A percentile compares a stretch with the other conserved stretches of the same genome.
These are phyloP conservation scores for Yamadazyma diddensiae DNA, from an alignment of 1,139 yeast species.

Conservation along the genomic window DNA sequence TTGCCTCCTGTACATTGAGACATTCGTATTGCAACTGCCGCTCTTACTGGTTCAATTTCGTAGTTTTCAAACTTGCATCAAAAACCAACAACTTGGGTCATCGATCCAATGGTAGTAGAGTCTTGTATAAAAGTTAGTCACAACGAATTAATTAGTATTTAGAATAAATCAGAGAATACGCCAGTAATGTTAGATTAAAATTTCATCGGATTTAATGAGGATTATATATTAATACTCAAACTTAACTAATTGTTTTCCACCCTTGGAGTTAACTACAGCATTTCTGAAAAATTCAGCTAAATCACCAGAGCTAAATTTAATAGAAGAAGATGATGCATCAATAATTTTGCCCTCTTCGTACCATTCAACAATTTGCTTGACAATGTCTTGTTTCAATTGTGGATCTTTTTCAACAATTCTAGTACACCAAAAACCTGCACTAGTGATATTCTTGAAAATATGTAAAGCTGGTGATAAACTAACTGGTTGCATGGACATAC, in stretches of 20 bases:
- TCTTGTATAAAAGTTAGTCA: no score
- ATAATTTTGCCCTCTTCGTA: constrained; percentile 60
- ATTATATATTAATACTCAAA: constrained; percentile 1
- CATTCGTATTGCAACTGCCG: no score
- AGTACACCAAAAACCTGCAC: constrained; percentile 94
- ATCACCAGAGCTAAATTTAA: constrained; percentile 43
- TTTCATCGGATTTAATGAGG: no score
- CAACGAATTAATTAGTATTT: no score
- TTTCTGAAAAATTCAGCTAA: constrained; percentile 48
- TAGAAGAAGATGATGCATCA: constrained; percentile 59
- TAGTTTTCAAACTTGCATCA: no score
- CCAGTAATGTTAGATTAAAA: not conserved
- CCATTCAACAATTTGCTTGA: constrained; percentile 60
- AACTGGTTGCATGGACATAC: constrained; percentile 96
- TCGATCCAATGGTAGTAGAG: no score
- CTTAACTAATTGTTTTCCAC: constrained; percentile 42
- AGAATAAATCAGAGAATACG: no score
- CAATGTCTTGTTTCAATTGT: constrained; percentile 56
- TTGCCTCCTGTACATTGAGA: no score
- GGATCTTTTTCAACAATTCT: constrained; percentile 66
- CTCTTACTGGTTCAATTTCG: no score
- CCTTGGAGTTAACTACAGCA: constrained; percentile 49
- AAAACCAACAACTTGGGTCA: no score
- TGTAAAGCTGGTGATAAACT: constrained; percentile 82
- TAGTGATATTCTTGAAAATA: constrained; percentile 82